Evolutionary conservation across 108 stramenopile genomes (phyloP).

Genomic region (Bacterosira constricta): DNA sequence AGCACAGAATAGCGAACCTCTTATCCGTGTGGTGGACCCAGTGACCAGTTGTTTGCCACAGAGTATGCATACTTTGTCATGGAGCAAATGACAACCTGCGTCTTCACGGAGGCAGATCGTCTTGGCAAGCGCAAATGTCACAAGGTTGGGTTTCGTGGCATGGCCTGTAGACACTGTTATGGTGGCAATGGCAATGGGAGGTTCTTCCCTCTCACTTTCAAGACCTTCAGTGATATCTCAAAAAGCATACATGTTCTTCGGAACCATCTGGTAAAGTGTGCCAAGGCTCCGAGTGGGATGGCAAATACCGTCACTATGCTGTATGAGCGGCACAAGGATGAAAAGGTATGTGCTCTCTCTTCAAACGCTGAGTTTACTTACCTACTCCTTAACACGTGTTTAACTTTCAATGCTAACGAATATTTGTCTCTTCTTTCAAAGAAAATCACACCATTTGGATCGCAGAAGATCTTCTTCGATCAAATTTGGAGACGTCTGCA

Average conservation of each 20-base stretch:
- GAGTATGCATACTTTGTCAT: constrained; percentile 50
- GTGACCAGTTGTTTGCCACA: constrained; percentile 41
- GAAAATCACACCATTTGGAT: constrained; percentile 43
- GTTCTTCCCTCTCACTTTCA: constrained; percentile 48
- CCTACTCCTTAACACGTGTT: not conserved
- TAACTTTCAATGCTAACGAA: too few species aligned
- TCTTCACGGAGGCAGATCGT: constrained; percentile 50
- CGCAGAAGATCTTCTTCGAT: constrained; percentile 51
- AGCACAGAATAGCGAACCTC: not conserved
- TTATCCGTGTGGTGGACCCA: constrained; percentile 32
- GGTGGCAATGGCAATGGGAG: constrained; percentile 45
- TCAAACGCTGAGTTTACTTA: not conserved
- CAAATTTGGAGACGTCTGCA: constrained; percentile 46
- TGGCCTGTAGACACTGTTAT: constrained; percentile 47
- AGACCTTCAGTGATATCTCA: constrained; percentile 51
- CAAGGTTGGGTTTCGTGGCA: constrained; percentile 36
- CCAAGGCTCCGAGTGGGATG: constrained; percentile 74
- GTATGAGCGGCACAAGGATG: constrained; percentile 64
- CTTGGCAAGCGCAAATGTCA: constrained; percentile 51
- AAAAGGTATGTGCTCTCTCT: constrained; percentile 44
- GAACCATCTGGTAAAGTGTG: constrained; percentile 48
- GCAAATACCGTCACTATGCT: constrained; percentile 55
- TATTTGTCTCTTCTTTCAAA: not conserved
- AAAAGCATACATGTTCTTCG: constrained; percentile 45
- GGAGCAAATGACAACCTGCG: constrained; percentile 48